Evolutionary conservation across 2,329 filamentous ascomycete genomes (phyloP).

Genomic region (Rhinocladiella mackenziei): DNA sequence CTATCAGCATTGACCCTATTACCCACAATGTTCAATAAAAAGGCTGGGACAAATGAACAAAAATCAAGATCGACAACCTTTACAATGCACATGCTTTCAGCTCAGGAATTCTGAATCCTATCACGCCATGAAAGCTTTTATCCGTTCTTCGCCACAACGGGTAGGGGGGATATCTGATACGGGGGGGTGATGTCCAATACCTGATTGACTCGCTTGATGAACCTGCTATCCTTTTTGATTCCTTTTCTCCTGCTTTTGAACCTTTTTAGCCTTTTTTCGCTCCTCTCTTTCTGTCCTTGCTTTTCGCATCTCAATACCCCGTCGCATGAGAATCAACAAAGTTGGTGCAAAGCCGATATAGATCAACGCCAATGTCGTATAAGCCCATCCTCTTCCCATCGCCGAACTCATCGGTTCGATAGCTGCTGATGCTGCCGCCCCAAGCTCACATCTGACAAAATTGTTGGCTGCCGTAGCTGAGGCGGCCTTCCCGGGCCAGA

Average conservation of each 20-base stretch:
- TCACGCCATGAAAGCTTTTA: too few species aligned
- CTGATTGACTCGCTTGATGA: not conserved
- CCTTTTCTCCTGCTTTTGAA: constrained; percentile 8
- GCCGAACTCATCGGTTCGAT: constrained; percentile 26
- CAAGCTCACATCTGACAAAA: constrained; percentile 37
- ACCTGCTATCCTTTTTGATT: not conserved
- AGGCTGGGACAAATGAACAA: too few species aligned
- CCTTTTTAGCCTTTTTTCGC: constrained; percentile 5
- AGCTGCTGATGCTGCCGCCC: constrained; percentile 32
- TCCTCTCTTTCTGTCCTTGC: constrained; percentile 6
- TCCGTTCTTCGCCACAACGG: too few species aligned
- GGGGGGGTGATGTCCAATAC: not conserved
- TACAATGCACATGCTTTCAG: too few species aligned
- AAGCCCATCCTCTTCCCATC: constrained; percentile 21
- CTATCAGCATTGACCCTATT: too few species aligned
- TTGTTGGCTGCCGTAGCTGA: constrained; percentile 37
- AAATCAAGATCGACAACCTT: too few species aligned
- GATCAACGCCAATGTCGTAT: constrained; percentile 10
- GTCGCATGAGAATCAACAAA: constrained; percentile 9
- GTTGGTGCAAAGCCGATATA: constrained; percentile 4
- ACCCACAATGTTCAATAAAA: too few species aligned
- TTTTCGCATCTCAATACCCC: constrained; percentile 9
- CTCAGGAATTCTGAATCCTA: too few species aligned
- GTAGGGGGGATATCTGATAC: too few species aligned
- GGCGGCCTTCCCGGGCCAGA: constrained; percentile 28